Evolutionary conservation across 2,329 filamentous ascomycete species (phyloP), one percentile per base, ranked within the genome.

Genomic region (Thielaviopsis euricoi): DNA sequence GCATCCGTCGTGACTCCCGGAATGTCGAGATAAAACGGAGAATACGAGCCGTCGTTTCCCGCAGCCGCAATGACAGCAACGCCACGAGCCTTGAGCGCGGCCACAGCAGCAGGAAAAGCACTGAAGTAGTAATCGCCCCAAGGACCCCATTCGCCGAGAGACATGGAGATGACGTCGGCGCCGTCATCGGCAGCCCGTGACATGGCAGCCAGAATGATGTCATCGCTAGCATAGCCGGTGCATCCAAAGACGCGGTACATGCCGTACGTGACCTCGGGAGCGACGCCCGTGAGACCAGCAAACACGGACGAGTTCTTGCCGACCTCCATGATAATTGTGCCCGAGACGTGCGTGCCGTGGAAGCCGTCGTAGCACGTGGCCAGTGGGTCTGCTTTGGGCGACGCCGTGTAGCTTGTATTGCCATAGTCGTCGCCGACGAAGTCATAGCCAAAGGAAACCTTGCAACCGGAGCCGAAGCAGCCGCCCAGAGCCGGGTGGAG

Each of bases 401-500:
- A 69, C 26, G 71, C 68, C 56, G 66, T 64, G 54, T n/a, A 46
- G 12, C 25, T 29, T 1, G 17, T 72, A 70, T 1, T 65, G 68
- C 53, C 68, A 65, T 76, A 80, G 52, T 69, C 69, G 58, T 83
- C 78, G 13, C 80, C 80, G 21, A 81, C 75, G 46, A 82, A 70
- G 62, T 82, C 79, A 33, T 71, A 71, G n/a, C 82, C 82, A 59
- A 74, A 76, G 2, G 73, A 71, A 17, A 85, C 77, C 37, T 82
- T 70, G 62, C 76, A 83, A 9, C 74, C 78, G 0, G 71, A 64
- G 1, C 81, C 82, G 64, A 83, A 85, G 64, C 81, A 81, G 53
- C 80, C 80, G 33, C 82, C 82, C 0, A 85, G 74, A 19, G 79
- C 78, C 1, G 80, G 77, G 63, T 85, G 81, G 0, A 69, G 74